Conservation (phyloP, 2,329 filamentous ascomycete genomes). For the Exophiala alcalophila region DNA sequence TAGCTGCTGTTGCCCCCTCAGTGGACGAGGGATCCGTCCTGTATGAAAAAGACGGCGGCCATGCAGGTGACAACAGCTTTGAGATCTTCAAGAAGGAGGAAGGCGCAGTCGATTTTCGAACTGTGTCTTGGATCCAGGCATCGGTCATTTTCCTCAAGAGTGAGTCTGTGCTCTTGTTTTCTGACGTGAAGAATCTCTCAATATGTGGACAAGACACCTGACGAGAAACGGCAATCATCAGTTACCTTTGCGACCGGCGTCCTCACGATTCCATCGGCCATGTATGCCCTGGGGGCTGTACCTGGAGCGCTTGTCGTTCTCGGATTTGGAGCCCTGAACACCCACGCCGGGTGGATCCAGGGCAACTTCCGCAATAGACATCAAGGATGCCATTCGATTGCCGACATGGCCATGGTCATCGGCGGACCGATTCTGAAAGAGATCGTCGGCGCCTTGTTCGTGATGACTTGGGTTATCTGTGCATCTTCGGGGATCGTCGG, state of each 20-base stretch:
- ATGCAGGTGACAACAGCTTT: too few species aligned
- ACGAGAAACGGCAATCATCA: too few species aligned
- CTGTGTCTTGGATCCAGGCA: conserved; percentile 48
- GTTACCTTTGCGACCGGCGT: conserved; percentile 94
- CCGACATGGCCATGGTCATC: conserved; percentile 58
- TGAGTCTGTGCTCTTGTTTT: too few species aligned
- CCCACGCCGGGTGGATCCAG: conserved; percentile 47
- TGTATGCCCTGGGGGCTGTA: conserved; percentile 48
- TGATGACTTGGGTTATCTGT: conserved; percentile 42
- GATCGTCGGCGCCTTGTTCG: conserved; percentile 54
- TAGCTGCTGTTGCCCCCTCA: too few species aligned
- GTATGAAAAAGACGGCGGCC: too few species aligned
- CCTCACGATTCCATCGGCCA: conserved; percentile 64
- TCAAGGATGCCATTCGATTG: conserved; percentile 50
- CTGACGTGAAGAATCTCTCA: too few species aligned
- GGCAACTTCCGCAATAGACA: conserved; percentile 52
- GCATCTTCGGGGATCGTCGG: conserved; percentile 39
- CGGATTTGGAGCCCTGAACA: conserved; percentile 50
- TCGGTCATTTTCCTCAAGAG: conserved; percentile 46
- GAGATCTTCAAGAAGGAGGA: conserved; percentile 49
- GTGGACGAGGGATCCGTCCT: too few species aligned
- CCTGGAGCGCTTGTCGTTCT: conserved; percentile 48
- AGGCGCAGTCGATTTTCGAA: conserved; percentile 48
- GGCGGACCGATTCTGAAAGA: conserved; percentile 54
- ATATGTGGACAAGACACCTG: too few species aligned